These are phyloP conservation scores for Phaeosphaeria sp. DNA, from an alignment of 2,329 filamentous ascomycete species.

Conservation along the genomic window DNA sequence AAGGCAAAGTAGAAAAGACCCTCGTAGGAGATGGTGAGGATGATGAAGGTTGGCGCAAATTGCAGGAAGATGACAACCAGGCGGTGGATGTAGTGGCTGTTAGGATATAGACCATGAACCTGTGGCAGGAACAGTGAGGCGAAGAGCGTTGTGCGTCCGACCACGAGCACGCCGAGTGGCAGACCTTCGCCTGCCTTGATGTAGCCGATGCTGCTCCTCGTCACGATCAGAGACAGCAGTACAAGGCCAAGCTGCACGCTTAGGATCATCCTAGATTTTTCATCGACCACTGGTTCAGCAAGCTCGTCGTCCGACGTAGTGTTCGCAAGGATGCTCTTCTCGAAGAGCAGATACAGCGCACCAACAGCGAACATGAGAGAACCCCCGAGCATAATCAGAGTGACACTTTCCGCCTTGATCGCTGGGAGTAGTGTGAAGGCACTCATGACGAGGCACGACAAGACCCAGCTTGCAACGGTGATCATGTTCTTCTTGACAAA, in stretches of 20 bases:
- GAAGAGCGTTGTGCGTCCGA: slow-evolving; percentile 82
- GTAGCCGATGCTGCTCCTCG: slow-evolving; percentile 82
- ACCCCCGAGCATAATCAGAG: slow-evolving; percentile 77
- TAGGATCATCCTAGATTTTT: slow-evolving; percentile 65
- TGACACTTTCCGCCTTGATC: slow-evolving; percentile 79
- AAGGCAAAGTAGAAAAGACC: slow-evolving; percentile 95
- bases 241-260: slow-evolving; percentile 80
- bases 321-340: slow-evolving; percentile 65
- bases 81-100: slow-evolving; percentile 87
- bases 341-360: slow-evolving; percentile 78
- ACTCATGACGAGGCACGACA: slow-evolving; percentile 84
- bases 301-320: slow-evolving; percentile 44
- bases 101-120: slow-evolving; percentile 79
- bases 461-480: slow-evolving; percentile 73
- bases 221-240: slow-evolving; percentile 82
- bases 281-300: slow-evolving; percentile 44
- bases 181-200: slow-evolving; percentile 85
- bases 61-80: slow-evolving; percentile 88
- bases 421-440: slow-evolving; percentile 88
- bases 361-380: slow-evolving; percentile 78
- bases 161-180: slow-evolving; percentile 83
- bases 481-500: slow-evolving; percentile 73
- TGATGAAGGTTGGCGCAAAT: slow-evolving; percentile 91
- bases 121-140: slow-evolving; percentile 79
- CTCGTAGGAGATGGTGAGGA: slow-evolving; percentile 96